Base-by-base conservation (phyloP, 805 yeast genomes). In the Ogataea corticis region DNA sequence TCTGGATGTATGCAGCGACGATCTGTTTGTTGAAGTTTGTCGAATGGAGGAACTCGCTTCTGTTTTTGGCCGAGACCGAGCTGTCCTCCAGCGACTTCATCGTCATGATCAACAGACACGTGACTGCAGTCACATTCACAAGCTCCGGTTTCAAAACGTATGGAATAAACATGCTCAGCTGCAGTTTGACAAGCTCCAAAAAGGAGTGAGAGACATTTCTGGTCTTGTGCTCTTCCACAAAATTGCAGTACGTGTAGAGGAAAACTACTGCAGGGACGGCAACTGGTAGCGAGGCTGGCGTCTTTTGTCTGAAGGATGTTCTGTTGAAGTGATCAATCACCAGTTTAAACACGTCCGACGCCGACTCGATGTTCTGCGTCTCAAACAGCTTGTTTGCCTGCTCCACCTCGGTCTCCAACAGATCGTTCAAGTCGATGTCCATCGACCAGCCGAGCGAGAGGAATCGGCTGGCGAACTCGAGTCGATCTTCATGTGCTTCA, bases 361-460 rank as follows among this genome's bases (percentile, higher is more conserved):
- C 62, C 12, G 62, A 51, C 4, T 61, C 61, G 15, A 59, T 52
- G 4, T 28, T 27, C 4, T 49, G 36, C 12, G 34, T 28, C 10
- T 61, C 56, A 41, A 85, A 79, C 2, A 84, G 57, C 2, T 60
- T 55, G 33, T 61, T 63, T 2, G 82, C 63, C 28, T 70, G 70
- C 3, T 59, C 54, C 7, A 72, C 57, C 56, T 56, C 62, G 1
- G 66, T 52, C 2, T 54, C 49, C 35, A 83, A 73, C 17, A 65
- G 63, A 1, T 57, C 55, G n/a, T 65, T 66, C 11, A 82, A 66
- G 42, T 83, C 79, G 41, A 88, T 58, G 63, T 91, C 98, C 63
- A 77, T 78, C 3, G 94, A 79, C 27, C 71, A 57, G 0, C 85
- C 75, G 48, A 89, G 67, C 59, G 63, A 37, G 63, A 63, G 21